These are phyloP conservation scores for Jackrogersella minutella DNA, from an alignment of 495 filamentous ascomycete genomes.

Conservation along the genomic window DNA sequence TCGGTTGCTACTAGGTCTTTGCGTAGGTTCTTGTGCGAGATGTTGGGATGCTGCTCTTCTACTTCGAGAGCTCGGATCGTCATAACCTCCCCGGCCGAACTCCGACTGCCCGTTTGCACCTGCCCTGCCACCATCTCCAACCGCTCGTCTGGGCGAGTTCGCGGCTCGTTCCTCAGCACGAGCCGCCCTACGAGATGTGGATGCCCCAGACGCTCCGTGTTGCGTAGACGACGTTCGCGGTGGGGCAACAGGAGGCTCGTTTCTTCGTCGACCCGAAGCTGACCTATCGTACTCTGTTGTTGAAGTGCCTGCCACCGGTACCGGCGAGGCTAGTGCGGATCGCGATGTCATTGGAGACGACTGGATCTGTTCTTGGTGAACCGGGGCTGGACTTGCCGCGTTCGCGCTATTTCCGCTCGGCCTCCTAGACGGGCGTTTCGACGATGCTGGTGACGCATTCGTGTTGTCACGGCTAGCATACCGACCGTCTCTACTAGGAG, in stretches of 20 bases:
- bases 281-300: constrained; percentile 55
- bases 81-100: constrained; percentile 34
- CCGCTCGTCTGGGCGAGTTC: constrained; percentile 49
- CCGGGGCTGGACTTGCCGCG: constrained; percentile 39
- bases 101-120: constrained; percentile 49
- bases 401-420: constrained; percentile 62
- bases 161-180: constrained; percentile 53
- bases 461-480: constrained; percentile 53
- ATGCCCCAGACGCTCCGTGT: constrained; percentile 40
- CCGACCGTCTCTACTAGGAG: constrained; percentile 52
- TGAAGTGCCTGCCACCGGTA: constrained; percentile 53
- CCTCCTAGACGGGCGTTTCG: constrained; percentile 59
- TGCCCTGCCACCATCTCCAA: constrained; percentile 49
- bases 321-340: constrained; percentile 55
- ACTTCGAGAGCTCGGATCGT: constrained; percentile 58
- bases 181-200: constrained; percentile 54
- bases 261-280: constrained; percentile 48
- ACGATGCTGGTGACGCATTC: constrained; percentile 49
- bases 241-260: constrained; percentile 61
- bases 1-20: constrained; percentile 56
- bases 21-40: constrained; percentile 50
- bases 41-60: constrained; percentile 55
- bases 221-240: constrained; percentile 70
- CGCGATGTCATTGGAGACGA: constrained; percentile 58
- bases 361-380: constrained; percentile 49